Base-by-base conservation (phyloP, 1,284 basidiomycete genomes). In the Trichosporon ovoides region DNA sequence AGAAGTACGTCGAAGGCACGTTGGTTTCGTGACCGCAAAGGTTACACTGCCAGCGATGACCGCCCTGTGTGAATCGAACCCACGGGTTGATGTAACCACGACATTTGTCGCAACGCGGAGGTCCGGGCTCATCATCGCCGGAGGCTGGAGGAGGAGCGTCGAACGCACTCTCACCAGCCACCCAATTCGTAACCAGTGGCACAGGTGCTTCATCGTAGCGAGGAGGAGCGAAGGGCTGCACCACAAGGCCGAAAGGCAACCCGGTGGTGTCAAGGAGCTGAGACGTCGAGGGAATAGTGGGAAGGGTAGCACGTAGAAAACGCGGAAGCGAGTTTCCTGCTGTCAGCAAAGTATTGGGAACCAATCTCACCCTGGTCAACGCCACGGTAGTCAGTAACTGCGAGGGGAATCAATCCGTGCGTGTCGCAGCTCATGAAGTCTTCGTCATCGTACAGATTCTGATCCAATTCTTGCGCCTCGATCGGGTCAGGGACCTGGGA, bases 51-150 rank as follows among this genome's bases (percentile, higher is more conserved):
- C 93, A 98, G 65, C 82, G 84, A 61, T 84, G 83, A 3, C 96
- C 96, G 10, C 90, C 91, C 36, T 89, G 84, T 16, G 85, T 81
- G 83, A 91, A 98, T 33, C 82, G 81, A 71, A 88, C 92, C 93
- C 93, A 98, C 0, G 94, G 87, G 73, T 98, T 98, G 70, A 99
- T 83, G 76, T 98, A 99, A 0, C 83, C 91, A 65, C 91, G 83
- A 77, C 96, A 98, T 46, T 84, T 81, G 55, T 83, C 84, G 72
- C 96, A 98, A 36, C 96, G 83, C 13, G 89, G 84, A 14, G 95
- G 96, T 10, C 93, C 94, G 9, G 76, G 73, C 43, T 79, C 78
- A 22, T 72, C 70, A 7, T 60, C 67, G 16, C 54, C 60, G 3
- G 1, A 83, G 85, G 66, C 88, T 81, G 77, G 92, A 94, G 40